phyloP scores from a whole-genome alignment of 2,329 filamentous ascomycete genomes.

The Orbilia ellipsospora region DNA sequence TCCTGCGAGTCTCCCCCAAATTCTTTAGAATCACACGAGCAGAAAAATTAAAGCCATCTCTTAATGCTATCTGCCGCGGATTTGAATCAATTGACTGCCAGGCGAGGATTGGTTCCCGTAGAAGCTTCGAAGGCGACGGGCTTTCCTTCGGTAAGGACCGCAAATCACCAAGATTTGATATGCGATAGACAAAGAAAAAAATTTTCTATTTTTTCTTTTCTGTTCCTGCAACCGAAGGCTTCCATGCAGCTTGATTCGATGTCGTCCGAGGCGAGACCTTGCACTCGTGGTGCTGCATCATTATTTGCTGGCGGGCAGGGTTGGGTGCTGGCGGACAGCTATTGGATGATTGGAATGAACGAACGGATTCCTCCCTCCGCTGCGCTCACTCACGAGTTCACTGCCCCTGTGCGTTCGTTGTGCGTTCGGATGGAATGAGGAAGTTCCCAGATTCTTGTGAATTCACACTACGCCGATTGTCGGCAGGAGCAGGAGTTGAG shows the following conservation, averaged over 20 bases:
- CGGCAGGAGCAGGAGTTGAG: conserved; percentile 27
- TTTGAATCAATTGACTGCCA: conserved; percentile 10
- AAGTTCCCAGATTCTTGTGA: conserved; percentile 20
- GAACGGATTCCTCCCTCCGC: background rate
- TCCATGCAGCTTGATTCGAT: conserved; percentile 40
- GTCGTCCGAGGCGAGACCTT: conserved; percentile 28
- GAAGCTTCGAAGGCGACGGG: background rate
- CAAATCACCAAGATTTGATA: conserved; percentile 14
- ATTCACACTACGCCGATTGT: conserved; percentile 5
- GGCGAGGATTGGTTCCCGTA: background rate
- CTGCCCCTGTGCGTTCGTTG: conserved; percentile 7
- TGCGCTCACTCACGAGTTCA: background rate
- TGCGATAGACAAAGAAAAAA: background rate
- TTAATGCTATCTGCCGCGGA: no score
- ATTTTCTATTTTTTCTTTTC: conserved; percentile 18
- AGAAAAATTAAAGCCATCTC: no score
- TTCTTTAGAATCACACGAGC: no score
- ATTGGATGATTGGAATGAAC: conserved; percentile 31
- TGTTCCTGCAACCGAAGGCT: conserved; percentile 27
- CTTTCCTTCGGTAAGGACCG: conserved; percentile 7
- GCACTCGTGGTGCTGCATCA: conserved; percentile 46
- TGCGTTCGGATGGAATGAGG: conserved; percentile 24
- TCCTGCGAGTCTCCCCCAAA: no score
- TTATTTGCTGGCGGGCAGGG: conserved; percentile 55
- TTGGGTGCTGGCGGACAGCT: conserved; percentile 50